Evolutionary conservation across 2,329 filamentous ascomycete species (phyloP), one percentile per base, ranked within the genome.

Genomic region (Fusarium proliferatum): DNA sequence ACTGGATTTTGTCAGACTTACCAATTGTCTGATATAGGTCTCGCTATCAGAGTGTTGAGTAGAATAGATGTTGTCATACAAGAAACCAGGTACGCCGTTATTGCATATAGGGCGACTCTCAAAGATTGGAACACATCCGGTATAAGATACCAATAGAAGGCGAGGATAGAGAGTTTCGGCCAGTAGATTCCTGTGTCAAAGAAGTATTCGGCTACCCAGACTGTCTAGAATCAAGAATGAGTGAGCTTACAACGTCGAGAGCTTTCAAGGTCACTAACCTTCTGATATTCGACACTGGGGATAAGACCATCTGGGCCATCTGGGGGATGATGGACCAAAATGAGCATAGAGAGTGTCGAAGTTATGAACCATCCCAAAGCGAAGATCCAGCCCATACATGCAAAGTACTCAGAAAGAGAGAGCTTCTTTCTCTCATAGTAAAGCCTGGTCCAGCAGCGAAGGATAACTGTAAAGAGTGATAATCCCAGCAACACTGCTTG

Each of bases 131-230:
- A 53, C 3, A 71, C 26, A 6, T 45, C 21, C 2, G 68, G 67
- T 48, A 71, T 71, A 1, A 71, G 13, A n/a, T 46, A 26, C 67
- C 68, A 71, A 41, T 71, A 67, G 4, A 71, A 71, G 0, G 67
- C 36, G 4, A 49, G 33, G 4, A 71, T 67, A 4, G 68, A 71
- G 2, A 71, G 43, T 34, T 71, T 71, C 0, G 68, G 49, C 28
- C 39, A 62, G 46, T 62, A 71, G 1, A 71, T 57, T 4, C 67
- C 68, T 9, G 41, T 5, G 16, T 71, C 67, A 11, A 71, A 71
- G 9, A 60, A 49, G 17, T 67, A 71, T 13, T 58, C 43, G 3
- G 67, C 67, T 10, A 41, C 17, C 9, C 52, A 71, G 17, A 71
- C 61, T 7, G 16, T 38, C 68, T 71, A 21, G 11, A 16, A 9